These are phyloP conservation scores for Vitis hybrid DNA, from an alignment of 177 flowering plant species.

Conservation along the genomic window DNA sequence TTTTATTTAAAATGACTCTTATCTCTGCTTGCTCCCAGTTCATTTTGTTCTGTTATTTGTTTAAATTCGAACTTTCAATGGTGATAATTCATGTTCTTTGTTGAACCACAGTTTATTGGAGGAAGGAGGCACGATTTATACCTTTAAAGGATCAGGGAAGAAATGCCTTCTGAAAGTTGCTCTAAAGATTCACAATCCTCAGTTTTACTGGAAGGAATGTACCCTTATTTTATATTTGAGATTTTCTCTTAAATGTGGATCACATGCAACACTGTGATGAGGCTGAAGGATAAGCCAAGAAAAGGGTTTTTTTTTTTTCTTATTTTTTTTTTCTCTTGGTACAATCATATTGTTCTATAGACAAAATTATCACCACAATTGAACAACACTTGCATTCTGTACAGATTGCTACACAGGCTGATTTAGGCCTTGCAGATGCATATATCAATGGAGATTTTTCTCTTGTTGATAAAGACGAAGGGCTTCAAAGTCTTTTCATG, in stretches of 20 bases:
- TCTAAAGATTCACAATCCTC: conserved; percentile 71
- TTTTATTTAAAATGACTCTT: no score
- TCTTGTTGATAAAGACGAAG: conserved; percentile 75
- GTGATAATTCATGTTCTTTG: conserved; percentile 1
- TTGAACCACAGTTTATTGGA: conserved; percentile 57
- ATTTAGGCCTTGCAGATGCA: conserved; percentile 97
- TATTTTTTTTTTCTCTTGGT: not conserved
- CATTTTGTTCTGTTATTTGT: no score
- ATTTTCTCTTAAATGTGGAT: not conserved
- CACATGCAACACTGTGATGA: no score
- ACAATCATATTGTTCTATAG: not conserved
- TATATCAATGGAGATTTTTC: conserved; percentile 90
- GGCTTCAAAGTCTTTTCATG: conserved; percentile 73
- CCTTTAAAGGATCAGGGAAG: conserved; percentile 61
- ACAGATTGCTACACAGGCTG: conserved; percentile 84
- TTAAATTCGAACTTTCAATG: not conserved
- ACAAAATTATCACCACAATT: not conserved
- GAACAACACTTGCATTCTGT: conserved; percentile 3
- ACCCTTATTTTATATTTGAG: not conserved
- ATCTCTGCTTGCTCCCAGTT: no score
- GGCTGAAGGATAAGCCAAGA: no score
- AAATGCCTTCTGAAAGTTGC: conserved; percentile 48
- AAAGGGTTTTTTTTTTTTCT: no score
- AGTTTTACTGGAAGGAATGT: conserved; percentile 91
- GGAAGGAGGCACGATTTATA: conserved; percentile 83